phyloP scores from a whole-genome alignment of 345 rosid species.

The Adansonia digitata region DNA sequence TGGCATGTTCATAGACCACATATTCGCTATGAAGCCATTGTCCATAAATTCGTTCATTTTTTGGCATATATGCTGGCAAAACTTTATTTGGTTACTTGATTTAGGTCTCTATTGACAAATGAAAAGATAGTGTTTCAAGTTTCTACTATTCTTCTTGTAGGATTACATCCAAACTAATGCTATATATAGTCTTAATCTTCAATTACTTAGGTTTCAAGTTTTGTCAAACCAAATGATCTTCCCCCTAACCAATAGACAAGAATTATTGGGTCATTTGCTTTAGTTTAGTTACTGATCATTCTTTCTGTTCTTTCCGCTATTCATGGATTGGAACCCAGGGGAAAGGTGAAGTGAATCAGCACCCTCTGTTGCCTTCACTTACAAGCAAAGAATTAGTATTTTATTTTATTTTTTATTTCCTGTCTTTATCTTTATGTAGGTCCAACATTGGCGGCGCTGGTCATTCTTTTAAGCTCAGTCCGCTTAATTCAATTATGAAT shows the following conservation, averaged over 20 bases:
- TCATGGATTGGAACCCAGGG: not conserved
- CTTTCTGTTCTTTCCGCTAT: not conserved
- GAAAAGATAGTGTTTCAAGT: not conserved
- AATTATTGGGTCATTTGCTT: not conserved
- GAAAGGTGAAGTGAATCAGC: not conserved
- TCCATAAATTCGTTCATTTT: not conserved
- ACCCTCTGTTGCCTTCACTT: not conserved
- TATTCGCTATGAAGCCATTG: not conserved
- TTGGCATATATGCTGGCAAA: not conserved
- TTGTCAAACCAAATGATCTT: not conserved
- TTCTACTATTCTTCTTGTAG: not conserved
- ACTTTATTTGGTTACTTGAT: not conserved
- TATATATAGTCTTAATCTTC: not conserved
- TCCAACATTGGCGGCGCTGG: not conserved
- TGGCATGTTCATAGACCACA: not conserved
- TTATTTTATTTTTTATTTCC: too few species aligned
- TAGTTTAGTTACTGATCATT: not conserved
- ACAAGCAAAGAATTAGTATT: conserved; percentile 1
- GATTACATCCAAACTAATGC: not conserved
- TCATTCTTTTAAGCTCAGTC: not conserved
- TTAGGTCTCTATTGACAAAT: not conserved
- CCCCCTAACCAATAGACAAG: not conserved
- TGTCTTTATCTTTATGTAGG: not conserved
- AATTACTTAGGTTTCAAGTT: not conserved
- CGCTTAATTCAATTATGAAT: not conserved